Base-by-base conservation (phyloP, 306 rosid species). In the Gastrolobium bilobum region DNA sequence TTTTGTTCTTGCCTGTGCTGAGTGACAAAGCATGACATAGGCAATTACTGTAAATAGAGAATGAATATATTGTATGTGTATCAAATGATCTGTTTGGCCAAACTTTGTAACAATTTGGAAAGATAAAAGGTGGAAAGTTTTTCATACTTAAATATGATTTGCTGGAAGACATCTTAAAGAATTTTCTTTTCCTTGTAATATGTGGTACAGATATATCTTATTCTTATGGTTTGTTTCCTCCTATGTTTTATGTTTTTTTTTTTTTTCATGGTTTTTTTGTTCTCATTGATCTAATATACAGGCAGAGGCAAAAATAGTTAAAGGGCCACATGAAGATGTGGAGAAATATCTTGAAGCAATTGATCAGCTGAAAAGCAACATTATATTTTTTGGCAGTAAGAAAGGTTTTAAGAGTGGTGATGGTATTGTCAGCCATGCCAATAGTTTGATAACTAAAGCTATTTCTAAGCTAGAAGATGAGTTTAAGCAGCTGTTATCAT, bases 391-490 rank as follows among this genome's bases (percentile, higher is more conserved):
- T 80, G 81, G 87, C 44, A 86, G 82, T 82, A 87, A 75, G 54
- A 92, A 87, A 68, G 84, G 92, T 78, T 90, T 86, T 58, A 90
- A 73, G 89, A 86, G 92, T 74, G 80, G 85, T 34, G 96, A 90
- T 15, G 92, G 81, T 52, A 87, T 90, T 54, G 66, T 86, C 82
- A 83, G 38, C 82, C 90, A 85, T 70, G 86, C 93, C 51, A 92
- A 90, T 82, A 81, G 54, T 78, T 78, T 89, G 84, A 91, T 92
- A 65, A 50, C 86, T 39, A 89, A 90, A 81, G 93, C 97, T 71
- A 90, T 92, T 82, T 92, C 92, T 58, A 92, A 92, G 86, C 87
- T 92, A 65, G 96, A 92, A 83, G 96, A 89, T 3, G 95, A 92
- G 84, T 90, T 90, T 50, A 83, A 77, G 83, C 87, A 88, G 83